A percentile compares a stretch with the other conserved stretches of the same genome.
These are phyloP conservation scores for Exophiala dermatitidis DNA, from an alignment of 2,329 filamentous ascomycete genomes.

Conservation along the genomic window DNA sequence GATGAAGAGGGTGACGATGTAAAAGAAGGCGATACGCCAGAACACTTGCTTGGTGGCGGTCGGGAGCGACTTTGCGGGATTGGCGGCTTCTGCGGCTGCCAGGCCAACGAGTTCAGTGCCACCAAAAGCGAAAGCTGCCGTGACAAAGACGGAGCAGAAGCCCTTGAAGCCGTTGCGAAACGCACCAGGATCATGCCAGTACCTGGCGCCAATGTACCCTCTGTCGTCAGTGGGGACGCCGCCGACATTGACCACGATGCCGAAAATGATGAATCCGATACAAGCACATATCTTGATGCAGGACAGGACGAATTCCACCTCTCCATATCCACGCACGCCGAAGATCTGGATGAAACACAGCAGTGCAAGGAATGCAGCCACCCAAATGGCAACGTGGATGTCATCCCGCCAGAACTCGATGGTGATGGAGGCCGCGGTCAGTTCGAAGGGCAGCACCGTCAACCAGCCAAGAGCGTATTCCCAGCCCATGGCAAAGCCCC, in stretches of 20 bases:
- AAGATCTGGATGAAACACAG: conserved; percentile 73
- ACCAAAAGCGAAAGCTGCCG: conserved; percentile 55
- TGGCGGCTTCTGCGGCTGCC: conserved; percentile 53
- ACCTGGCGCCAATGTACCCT: conserved; percentile 71
- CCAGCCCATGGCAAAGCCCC: conserved; percentile 40
- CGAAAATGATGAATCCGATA: conserved; percentile 81
- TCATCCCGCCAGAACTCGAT: conserved; percentile 20
- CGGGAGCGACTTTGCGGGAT: conserved; percentile 64
- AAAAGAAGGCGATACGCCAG: conserved; percentile 88
- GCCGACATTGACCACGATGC: conserved; percentile 75
- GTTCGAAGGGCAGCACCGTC: conserved; percentile 21
- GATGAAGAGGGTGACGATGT: conserved; percentile 71
- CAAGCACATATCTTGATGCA: conserved; percentile 76
- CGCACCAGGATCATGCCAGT: conserved; percentile 73
- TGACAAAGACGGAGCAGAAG: conserved; percentile 51
- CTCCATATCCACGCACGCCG: conserved; percentile 74
- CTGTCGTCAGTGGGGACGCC: conserved; percentile 55
- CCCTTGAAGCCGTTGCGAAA: conserved; percentile 60
- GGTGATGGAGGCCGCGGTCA: conserved; percentile 21
- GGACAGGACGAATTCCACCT: conserved; percentile 73
- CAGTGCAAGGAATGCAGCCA: conserved; percentile 63
- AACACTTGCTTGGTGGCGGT: conserved; percentile 87
- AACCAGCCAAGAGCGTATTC: conserved; percentile 28
- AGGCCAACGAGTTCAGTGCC: conserved; percentile 57
- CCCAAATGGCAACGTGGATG: conserved; percentile 37